A percentile compares a stretch with the other conserved stretches of the same genome.
phyloP scores from a whole-genome alignment of 208 protist genomes.

The Leishmania braziliensis region DNA sequence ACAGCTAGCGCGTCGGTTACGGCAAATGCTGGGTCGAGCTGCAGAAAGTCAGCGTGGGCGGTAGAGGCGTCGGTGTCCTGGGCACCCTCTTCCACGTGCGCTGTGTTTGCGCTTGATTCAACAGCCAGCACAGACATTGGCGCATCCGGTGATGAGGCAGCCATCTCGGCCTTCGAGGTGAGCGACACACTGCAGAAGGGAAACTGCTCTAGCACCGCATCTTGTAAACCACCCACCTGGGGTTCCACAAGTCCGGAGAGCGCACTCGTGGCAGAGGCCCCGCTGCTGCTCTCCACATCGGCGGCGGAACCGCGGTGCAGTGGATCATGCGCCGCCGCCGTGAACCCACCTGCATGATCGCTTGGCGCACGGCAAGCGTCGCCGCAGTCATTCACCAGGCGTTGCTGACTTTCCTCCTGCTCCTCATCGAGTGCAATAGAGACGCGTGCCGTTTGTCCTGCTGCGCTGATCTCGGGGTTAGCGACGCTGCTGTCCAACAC shows the following conservation, averaged over 20 bases:
- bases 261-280: neutral
- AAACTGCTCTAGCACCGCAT: conserved; percentile 3
- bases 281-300: neutral
- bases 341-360: neutral
- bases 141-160: neutral
- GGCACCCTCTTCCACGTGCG: neutral
- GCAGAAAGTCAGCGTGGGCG: neutral
- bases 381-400: neutral
- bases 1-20: neutral
- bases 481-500: neutral
- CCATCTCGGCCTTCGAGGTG: neutral
- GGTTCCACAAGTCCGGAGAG: neutral
- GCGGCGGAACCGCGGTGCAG: neutral
- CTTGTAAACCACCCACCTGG: neutral
- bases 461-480: neutral
- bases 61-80: neutral
- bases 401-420: conserved; percentile 11
- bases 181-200: neutral
- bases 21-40: neutral
- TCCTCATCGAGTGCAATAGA: conserved; percentile 17
- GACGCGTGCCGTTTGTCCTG: conserved; percentile 3
- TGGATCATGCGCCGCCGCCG: neutral
- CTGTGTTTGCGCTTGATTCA: neutral
- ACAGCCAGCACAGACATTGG: neutral
- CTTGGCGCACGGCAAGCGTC: neutral